Evolutionary conservation across 257 asterid species (phyloP), one percentile per base, ranked within the genome.

Genomic region (Misopates orontium): DNA sequence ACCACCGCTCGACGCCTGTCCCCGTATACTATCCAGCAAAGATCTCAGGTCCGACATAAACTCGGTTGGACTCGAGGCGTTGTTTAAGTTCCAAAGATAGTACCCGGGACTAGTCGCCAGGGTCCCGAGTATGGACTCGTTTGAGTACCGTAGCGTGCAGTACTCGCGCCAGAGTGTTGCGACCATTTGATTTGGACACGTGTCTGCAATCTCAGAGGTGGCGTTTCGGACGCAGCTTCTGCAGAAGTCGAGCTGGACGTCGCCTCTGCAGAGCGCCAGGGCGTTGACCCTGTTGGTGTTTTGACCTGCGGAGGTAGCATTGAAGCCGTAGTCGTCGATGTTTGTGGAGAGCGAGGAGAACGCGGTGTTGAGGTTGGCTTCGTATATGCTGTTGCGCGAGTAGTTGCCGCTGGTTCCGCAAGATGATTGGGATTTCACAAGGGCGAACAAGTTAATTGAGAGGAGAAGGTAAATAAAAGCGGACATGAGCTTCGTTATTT

Each of bases 61-160:
- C 64, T 7, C n/a, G 0, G 0, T 70, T 0, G 76, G 71, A 8
- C 32, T 71, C 9, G 66, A 1, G 16, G 45, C 64, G 51, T 45
- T 60, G 0, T 0, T 0, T 1, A 0, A 0, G 48, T 22, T 50
- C 54, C 44, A 13, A 31, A 1, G 4, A 9, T 3, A 15, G 12
- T 0, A 9, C 10, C 4, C 10, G 12, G 74, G 71, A 8, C 0
- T 0, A 16, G 6, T 23, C 0, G 9, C 40, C 56, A 23, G 12
- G 8, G 0, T 40, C n/a, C 82, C 69, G 14, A 28, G 8, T 7
- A 77, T 22, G 1, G 72, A 25, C 15, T 57, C 75, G 49, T 80
- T 62, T 4, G 85, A 77, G 79, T 77, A 80, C 11, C 77, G 72
- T 8, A 80, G 0, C 42, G 23, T 65, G 71, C 85, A 80, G 12